Base-by-base conservation (phyloP, 2,329 filamentous ascomycete species). In the Trematosphaeria pertusa region DNA sequence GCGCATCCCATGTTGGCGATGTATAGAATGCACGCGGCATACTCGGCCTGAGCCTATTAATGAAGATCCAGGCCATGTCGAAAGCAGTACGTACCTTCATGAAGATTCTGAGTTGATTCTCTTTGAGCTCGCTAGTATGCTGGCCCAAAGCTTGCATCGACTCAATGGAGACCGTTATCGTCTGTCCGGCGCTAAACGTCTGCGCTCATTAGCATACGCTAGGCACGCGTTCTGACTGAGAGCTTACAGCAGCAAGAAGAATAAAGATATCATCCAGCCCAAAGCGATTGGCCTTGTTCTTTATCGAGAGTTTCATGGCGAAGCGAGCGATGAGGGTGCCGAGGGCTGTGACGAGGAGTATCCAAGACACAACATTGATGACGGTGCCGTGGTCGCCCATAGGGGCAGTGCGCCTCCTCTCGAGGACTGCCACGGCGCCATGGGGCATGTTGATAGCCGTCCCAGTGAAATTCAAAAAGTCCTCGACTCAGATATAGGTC, bases 1-100 rank as follows among this genome's bases (percentile, higher is more conserved):
- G 62, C 48, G 40, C 58, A 65, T 22, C 65, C 65, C 56, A 68
- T 58, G 46, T 65, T 68, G 18, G 59, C 59, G 26, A 68, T 55
- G 46, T 64, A 65, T 12, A 65, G 47, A 28, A 67, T 65, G 30
- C 46, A 60, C 1, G 48, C 47, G 2, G 37, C 61, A 43, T 65
- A 68, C 22, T 63, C 56, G 24, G 63, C 37, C 64, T 68, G n/a
- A n/a, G n/a, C n/a, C n/a, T n/a, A n/a, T n/a, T n/a, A n/a, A n/a
- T n/a, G n/a, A n/a, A n/a, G n/a, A n/a, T n/a, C n/a, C n/a, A n/a
- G n/a, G n/a, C n/a, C n/a, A n/a, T n/a, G n/a, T n/a, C n/a, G n/a
- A n/a, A n/a, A n/a, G n/a, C n/a, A n/a, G 21, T 21, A 11, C 41
- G 31, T 44, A 65, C 65, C 53, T 67, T 64, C 31, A 60, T 50